Evolutionary conservation across 352 stramenopile genomes (phyloP).

Genomic region (Globisporangium viniferum): DNA sequence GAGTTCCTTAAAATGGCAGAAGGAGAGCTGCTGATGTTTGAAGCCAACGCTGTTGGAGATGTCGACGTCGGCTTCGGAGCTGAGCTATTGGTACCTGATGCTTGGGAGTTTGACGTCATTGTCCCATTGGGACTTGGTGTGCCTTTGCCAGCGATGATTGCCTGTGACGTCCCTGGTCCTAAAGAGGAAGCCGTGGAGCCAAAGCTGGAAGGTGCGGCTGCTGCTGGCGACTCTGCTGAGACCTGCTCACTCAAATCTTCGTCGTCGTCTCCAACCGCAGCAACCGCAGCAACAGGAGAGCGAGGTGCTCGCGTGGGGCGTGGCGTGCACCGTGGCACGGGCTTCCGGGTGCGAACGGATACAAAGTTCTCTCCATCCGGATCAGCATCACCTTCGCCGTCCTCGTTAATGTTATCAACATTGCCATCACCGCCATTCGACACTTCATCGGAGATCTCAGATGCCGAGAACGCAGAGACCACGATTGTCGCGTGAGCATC

Average conservation of each 20-base stretch:
- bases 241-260: not conserved
- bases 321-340: not conserved
- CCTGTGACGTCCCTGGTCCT: not conserved
- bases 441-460: not conserved
- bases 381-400: not conserved
- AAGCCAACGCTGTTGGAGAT: not conserved
- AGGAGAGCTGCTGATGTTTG: not conserved
- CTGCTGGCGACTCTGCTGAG: not conserved
- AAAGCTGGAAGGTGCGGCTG: not conserved
- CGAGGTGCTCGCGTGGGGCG: not conserved
- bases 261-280: not conserved
- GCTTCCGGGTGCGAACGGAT: not conserved
- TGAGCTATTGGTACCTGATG: not conserved
- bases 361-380: not conserved
- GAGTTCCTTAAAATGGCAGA: not conserved
- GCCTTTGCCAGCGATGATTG: not conserved
- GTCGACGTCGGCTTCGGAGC: not conserved
- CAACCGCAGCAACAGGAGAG: not conserved
- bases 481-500: not conserved
- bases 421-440: not conserved
- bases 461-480: not conserved
- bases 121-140: not conserved
- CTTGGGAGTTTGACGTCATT: not conserved
- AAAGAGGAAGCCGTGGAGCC: not conserved
- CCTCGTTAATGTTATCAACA: not conserved